Evolutionary conservation across 2,329 filamentous ascomycete genomes (phyloP).

Genomic region (Hymenoscyphus occultus): DNA sequence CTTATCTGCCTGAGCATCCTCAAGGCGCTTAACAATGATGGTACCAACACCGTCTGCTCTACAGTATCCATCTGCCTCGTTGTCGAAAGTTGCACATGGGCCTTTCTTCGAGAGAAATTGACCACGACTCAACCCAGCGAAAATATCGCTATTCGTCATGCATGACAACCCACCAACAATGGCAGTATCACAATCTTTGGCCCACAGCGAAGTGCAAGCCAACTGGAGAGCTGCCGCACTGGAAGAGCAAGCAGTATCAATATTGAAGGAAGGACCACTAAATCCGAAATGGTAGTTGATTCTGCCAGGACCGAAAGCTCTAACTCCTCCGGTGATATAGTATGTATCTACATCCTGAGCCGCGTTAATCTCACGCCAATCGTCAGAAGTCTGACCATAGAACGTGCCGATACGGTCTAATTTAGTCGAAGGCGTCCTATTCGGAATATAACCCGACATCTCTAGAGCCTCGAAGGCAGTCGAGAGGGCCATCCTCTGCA

Average conservation of each 20-base stretch:
- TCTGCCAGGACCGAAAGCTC: slow-evolving; percentile 36
- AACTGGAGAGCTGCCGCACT: slow-evolving; percentile 39
- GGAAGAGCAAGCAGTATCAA: slow-evolving; percentile 44
- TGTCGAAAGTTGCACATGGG: slow-evolving; percentile 48
- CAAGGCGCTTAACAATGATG: slow-evolving; percentile 48
- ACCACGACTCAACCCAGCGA: slow-evolving; percentile 33
- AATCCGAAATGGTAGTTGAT: slow-evolving; percentile 45
- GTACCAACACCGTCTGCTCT: slow-evolving; percentile 47
- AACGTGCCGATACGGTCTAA: slow-evolving; percentile 43
- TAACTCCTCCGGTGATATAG: slow-evolving; percentile 33
- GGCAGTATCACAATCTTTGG: slow-evolving; percentile 34
- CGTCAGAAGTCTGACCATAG: slow-evolving; percentile 36
- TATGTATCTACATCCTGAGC: slow-evolving; percentile 36
- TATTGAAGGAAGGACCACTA: slow-evolving; percentile 40
- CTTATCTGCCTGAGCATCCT: slow-evolving; percentile 47
- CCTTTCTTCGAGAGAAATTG: slow-evolving; percentile 39
- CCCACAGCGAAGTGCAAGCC: slow-evolving; percentile 33
- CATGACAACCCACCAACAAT: slow-evolving; percentile 34
- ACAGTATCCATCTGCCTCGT: slow-evolving; percentile 49
- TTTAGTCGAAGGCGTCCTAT: slow-evolving; percentile 33
- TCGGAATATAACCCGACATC: slow-evolving; percentile 68
- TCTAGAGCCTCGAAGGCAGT: slow-evolving; percentile 80
- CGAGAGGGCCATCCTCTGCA: slow-evolving; percentile 61
- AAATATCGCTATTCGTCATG: slow-evolving; percentile 33
- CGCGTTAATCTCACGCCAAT: slow-evolving; percentile 36